Evolutionary conservation across 306 rosid genomes (phyloP).

Genomic region (Purshia tridentata): DNA sequence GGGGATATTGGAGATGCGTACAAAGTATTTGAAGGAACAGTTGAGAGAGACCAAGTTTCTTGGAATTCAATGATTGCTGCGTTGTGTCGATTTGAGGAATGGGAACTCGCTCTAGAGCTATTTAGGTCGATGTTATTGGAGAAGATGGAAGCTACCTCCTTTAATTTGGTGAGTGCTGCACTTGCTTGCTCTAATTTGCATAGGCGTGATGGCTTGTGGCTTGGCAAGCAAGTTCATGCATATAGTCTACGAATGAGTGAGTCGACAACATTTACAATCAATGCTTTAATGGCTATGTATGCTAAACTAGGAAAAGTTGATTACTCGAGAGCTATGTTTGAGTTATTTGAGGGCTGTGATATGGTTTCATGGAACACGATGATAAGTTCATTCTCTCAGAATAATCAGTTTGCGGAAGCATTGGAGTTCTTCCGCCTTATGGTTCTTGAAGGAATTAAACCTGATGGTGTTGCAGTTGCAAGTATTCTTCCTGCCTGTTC

Average conservation of each 20-base stretch:
- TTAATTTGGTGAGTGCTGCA: conserved; percentile 67
- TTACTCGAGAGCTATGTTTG: conserved; percentile 58
- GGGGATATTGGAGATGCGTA: conserved; percentile 48
- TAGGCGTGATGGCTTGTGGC: conserved; percentile 37
- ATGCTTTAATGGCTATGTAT: conserved; percentile 81
- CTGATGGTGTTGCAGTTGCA: conserved; percentile 71
- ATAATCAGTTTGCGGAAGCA: conserved; percentile 58
- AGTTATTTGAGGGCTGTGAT: conserved; percentile 61
- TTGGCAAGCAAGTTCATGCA: conserved; percentile 78
- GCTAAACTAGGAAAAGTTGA: conserved; percentile 55
- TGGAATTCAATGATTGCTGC: conserved; percentile 79
- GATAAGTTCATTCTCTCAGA: conserved; percentile 75
- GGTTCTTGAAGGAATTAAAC: conserved; percentile 55
- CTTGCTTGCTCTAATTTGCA: conserved; percentile 61
- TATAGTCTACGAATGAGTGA: conserved; percentile 49
- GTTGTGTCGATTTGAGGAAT: conserved; percentile 56
- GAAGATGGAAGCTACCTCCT: conserved; percentile 58
- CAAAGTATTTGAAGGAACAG: conserved; percentile 56
- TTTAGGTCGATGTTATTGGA: conserved; percentile 56
- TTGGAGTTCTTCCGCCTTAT: conserved; percentile 44
- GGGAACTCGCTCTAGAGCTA: conserved; percentile 59
- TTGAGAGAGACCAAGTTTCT: conserved; percentile 64
- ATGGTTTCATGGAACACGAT: conserved; percentile 78
- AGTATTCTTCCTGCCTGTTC: conserved; percentile 85
- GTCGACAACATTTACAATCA: conserved; percentile 54